These are phyloP conservation scores for Aureobasidium leucospermi DNA, from an alignment of 2,329 filamentous ascomycete species.

Conservation along the genomic window DNA sequence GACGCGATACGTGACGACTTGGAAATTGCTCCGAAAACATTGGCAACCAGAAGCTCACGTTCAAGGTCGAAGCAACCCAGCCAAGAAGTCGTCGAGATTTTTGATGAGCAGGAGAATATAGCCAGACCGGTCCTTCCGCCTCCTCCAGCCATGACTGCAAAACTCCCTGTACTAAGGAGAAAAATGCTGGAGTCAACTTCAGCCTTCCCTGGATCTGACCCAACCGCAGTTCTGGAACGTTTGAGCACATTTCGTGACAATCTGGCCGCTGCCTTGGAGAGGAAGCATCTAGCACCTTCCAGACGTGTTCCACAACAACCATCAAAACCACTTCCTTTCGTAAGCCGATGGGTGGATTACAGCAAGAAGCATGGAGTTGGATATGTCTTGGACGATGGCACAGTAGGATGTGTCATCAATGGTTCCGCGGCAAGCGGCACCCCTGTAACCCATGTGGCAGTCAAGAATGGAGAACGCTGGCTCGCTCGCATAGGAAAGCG, in stretches of 20 bases:
- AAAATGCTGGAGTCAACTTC: slow-evolving; percentile 19
- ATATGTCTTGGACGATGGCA: slow-evolving; percentile 76
- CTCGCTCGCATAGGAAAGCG: slow-evolving; percentile 46
- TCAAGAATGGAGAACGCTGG: slow-evolving; percentile 64
- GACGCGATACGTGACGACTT: slow-evolving; percentile 8
- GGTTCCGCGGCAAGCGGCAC: slow-evolving; percentile 37
- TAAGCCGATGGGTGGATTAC: slow-evolving; percentile 78
- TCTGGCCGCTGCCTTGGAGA: slow-evolving; percentile 36
- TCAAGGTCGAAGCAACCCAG: slow-evolving; percentile 16
- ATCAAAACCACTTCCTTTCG: slow-evolving; percentile 44
- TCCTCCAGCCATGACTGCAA: slow-evolving; percentile 23
- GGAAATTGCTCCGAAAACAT: slow-evolving; percentile 5
- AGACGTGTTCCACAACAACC: slow-evolving; percentile 14
- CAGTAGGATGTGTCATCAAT: slow-evolving; percentile 59
- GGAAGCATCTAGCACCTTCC: slow-evolving; percentile 34
- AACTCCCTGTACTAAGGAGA: slow-evolving; percentile 22
- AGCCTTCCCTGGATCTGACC: slow-evolving; percentile 33
- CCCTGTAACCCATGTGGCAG: slow-evolving; percentile 64
- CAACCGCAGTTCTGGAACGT: slow-evolving; percentile 37
- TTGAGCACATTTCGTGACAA: slow-evolving; percentile 40
- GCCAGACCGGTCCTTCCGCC: slow-evolving; percentile 21
- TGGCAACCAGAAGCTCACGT: slow-evolving; percentile 14
- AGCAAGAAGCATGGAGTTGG: slow-evolving; percentile 80
- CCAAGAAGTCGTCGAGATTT: slow-evolving; percentile 29
- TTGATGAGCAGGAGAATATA: slow-evolving; percentile 23